Evolutionary conservation across 2,329 filamentous ascomycete genomes (phyloP), one percentile per base, ranked within the genome.

Genomic region (Parasarocladium wereldwijsianum): DNA sequence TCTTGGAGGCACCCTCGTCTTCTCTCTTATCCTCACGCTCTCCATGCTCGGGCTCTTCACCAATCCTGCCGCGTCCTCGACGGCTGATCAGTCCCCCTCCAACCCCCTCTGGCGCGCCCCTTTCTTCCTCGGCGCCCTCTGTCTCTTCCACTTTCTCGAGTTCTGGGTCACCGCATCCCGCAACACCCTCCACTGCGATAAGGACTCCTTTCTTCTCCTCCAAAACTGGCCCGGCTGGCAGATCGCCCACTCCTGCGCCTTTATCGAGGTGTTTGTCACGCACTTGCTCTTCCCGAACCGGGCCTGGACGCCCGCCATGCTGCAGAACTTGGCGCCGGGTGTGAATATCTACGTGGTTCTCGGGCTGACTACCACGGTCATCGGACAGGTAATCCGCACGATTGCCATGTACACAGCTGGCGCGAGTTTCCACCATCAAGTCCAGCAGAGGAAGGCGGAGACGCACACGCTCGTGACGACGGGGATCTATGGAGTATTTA

Each of bases 121-220:
- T 17, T 72, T 76, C 49, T 87, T 87, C 57, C 45, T 78, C 27
- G 58, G 59, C 30, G 60, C 73, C 10, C 74, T 96, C 27, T 68
- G 76, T 16, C 43, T 78, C 17, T 96, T 96, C 58, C 90, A 98
- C 62, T 96, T 93, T 56, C 75, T 96, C 52, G 90, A 98, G 56
- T 98, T 86, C 62, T 93, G 76, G 65, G 83, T 76, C 18, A 94
- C 87, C 0, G 86, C 87, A 7, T 62, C 66, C 32, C 82, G 80
- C 57, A 96, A 96, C 54, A 83, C 82, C 0, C 64, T 66, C 11
- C 64, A 73, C 30, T 83, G 82, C 13, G 69, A 65, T 15, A 62
- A 86, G 13, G 68, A 70, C 31, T 79, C 82, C 20, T 98, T 92
- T 51, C 70, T 98, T 10, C 65, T 96, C 20, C 77, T 75, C 21